phyloP scores from a whole-genome alignment of 2,329 filamentous ascomycete species.

The Pseudogymnoascus sp. region DNA sequence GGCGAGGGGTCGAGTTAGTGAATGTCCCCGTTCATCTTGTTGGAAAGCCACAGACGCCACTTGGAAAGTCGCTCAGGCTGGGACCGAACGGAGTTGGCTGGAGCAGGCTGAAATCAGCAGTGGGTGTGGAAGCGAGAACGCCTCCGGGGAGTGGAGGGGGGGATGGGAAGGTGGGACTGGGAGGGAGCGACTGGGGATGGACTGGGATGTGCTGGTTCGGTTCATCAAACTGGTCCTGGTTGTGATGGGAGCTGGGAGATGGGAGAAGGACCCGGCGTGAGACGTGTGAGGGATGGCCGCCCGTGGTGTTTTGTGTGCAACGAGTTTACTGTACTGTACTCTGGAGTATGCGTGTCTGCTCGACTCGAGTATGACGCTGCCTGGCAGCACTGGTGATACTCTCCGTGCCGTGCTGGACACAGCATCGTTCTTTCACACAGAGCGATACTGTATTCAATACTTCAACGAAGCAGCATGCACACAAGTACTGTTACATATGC shows the following conservation, averaged over 20 bases:
- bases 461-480: not conserved
- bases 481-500: not conserved
- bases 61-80: slow-evolving; percentile 4
- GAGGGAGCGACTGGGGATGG: not conserved
- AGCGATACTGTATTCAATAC: not conserved
- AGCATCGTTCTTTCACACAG: not conserved
- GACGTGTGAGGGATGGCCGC: not conserved
- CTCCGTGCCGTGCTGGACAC: not conserved
- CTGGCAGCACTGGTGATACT: not conserved
- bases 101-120: not conserved
- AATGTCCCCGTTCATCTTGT: slow-evolving; percentile 1
- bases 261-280: not conserved
- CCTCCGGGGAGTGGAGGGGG: not conserved
- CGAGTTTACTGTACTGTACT: not conserved
- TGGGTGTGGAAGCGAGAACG: not conserved
- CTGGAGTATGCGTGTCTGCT: not conserved
- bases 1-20: not conserved
- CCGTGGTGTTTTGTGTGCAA: not conserved
- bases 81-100: not conserved
- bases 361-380: not conserved
- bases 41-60: slow-evolving; percentile 1
- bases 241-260: slow-evolving; percentile 21
- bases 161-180: not conserved
- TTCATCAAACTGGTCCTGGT: not conserved
- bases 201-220: not conserved